These are phyloP conservation scores for Fraxinus cuspidata DNA, from an alignment of 257 asterid genomes.

Conservation along the genomic window DNA sequence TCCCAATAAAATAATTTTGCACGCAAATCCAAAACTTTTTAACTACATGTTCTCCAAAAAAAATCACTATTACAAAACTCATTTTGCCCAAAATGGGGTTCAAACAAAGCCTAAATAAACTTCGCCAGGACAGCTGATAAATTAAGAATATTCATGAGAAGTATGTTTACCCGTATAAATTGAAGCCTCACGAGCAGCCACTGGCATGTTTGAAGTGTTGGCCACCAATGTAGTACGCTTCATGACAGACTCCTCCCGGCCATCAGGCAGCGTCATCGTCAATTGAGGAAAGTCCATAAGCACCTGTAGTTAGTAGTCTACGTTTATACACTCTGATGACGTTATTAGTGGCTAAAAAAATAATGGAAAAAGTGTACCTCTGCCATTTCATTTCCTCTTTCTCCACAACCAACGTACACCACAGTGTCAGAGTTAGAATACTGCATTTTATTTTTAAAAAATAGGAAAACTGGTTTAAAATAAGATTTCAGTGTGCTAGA, in stretches of 20 bases:
- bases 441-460: slow-evolving; percentile 49
- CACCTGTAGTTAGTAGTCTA: slow-evolving; percentile 56
- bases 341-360: slow-evolving; percentile 27
- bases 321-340: slow-evolving; percentile 20
- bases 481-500: slow-evolving; percentile 3
- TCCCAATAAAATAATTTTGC: too few relatives aligned
- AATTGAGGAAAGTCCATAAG: slow-evolving; percentile 99
- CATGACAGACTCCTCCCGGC: slow-evolving; percentile 99
- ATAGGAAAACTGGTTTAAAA: slow-evolving; percentile 23
- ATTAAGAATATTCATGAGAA: slow-evolving; percentile 16
- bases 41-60: too few relatives aligned
- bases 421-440: slow-evolving; percentile 97
- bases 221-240: slow-evolving; percentile 99
- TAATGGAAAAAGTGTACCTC: slow-evolving; percentile 58
- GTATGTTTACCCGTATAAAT: slow-evolving; percentile 77
- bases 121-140: background rate
- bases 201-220: slow-evolving; percentile 99
- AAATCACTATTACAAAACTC: too few relatives aligned
- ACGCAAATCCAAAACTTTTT: too few relatives aligned
- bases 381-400: slow-evolving; percentile 99
- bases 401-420: slow-evolving; percentile 98
- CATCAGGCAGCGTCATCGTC: slow-evolving; percentile 99
- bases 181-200: slow-evolving; percentile 99
- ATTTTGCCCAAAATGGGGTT: too few relatives aligned
- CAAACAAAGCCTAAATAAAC: background rate